Evolutionary conservation across 768 basidiomycete species (phyloP), one percentile per base, ranked within the genome.

Genomic region (Lyophyllum atratum): DNA sequence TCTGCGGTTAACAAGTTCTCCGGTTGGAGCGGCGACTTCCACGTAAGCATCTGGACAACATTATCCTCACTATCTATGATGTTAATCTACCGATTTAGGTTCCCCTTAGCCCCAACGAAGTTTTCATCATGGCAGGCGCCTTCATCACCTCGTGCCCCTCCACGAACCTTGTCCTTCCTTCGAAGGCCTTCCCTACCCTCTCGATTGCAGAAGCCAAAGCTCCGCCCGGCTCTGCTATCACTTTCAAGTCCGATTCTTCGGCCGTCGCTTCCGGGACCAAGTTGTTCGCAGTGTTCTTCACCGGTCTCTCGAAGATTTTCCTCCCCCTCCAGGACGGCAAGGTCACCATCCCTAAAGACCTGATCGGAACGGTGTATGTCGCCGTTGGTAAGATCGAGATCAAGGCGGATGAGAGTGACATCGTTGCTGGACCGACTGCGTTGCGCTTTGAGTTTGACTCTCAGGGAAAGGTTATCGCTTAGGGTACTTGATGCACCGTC

Each of bases 111-210:
- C 59, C 68, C 22, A 69, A 64, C 47, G 61, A 74, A 55, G 70
- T 76, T 17, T 74, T 61, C 62, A 74, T 74, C 21, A 58, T 78
- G 22, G 77, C 74, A 7, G 68, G 74, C 1, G 62, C 68, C 3
- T 83, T 85, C 72, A 84, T 87, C 70, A 72, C 64, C 11, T 67
- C 69, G 0, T 87, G 86, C 70, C 86, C 86, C 0, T 58, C 72
- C 7, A 68, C 76, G 57, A 87, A 87, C 72, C 80, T 82, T 0
- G 56, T 74, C 19, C 76, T 86, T 14, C 81, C 72, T 8, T 74
- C 80, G 57, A 77, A 72, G 49, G 73, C 82, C 10, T 86, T 84
- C 78, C 80, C 85, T 1, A 60, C 72, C 17, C 74, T 86, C 49
- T 58, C 73, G 31, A 69, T 51, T 33, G 24, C 72, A 14, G 64